phyloP scores from a whole-genome alignment of 2,329 filamentous ascomycete species.

The Neobulgaria alba region DNA sequence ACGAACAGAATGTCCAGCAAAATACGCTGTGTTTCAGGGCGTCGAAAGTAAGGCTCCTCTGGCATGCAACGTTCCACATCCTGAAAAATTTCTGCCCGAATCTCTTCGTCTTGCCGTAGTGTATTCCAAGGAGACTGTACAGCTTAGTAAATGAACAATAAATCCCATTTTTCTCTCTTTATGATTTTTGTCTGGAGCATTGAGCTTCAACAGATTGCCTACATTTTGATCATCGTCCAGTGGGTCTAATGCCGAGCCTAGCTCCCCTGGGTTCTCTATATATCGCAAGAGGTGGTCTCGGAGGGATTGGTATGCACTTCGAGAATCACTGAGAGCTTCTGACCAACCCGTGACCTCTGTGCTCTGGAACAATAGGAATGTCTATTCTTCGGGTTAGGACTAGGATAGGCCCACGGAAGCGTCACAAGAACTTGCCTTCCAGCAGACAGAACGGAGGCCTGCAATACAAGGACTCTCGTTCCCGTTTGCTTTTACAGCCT shows the following conservation, averaged over 20 bases:
- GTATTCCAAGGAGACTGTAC: constrained; percentile 82
- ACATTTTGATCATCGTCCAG: constrained; percentile 69
- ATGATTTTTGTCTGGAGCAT: no score
- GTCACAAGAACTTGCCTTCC: constrained; percentile 58
- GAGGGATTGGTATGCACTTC: constrained; percentile 65
- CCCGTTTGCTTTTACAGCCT: constrained; percentile 53
- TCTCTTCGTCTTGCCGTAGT: constrained; percentile 73
- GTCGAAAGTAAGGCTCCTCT: constrained; percentile 83
- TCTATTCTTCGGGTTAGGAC: constrained; percentile 37
- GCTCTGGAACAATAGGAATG: constrained; percentile 70
- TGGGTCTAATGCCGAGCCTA: constrained; percentile 70
- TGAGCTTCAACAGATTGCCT: constrained; percentile 22
- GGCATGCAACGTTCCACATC: constrained; percentile 88
- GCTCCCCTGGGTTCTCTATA: constrained; percentile 75
- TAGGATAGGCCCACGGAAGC: background rate
- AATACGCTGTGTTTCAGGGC: constrained; percentile 66
- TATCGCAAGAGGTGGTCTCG: constrained; percentile 70
- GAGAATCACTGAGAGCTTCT: constrained; percentile 55
- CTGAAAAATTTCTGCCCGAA: constrained; percentile 83
- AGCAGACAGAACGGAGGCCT: constrained; percentile 79
- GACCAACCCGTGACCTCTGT: constrained; percentile 60
- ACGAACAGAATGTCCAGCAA: constrained; percentile 88
- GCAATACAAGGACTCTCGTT: constrained; percentile 54
- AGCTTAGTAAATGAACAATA: constrained; percentile 32
- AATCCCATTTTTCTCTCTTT: no score